Conservation (phyloP, 352 stramenopile species). For the Blastocystis sp. region DNA sequence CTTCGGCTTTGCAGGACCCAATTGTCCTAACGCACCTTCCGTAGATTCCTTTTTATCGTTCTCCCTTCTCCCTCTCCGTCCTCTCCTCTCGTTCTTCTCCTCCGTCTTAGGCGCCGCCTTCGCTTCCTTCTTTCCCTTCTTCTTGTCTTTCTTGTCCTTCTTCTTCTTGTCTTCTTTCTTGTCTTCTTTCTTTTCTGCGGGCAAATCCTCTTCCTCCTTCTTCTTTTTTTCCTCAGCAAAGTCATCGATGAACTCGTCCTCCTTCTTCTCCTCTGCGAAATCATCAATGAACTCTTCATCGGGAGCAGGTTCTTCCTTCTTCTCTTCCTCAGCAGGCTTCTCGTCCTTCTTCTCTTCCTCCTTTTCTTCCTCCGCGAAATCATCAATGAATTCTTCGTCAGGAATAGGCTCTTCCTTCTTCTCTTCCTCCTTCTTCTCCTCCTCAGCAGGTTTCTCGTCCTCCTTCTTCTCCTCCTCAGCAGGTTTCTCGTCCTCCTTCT, state of each 20-base stretch:
- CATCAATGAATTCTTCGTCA: conserved; percentile 32
- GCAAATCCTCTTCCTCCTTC: background rate
- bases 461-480: conserved; percentile 17
- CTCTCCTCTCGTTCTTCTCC: background rate
- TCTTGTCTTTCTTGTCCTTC: background rate
- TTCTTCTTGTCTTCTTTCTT: conserved; percentile 27
- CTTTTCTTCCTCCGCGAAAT: conserved; percentile 13
- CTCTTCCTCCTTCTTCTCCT: background rate
- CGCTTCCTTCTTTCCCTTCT: background rate
- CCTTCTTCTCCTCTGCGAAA: conserved; percentile 28
- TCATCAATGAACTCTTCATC: no score
- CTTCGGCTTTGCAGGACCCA: conserved; percentile 53
- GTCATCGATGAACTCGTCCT: conserved; percentile 13
- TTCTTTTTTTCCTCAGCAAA: conserved; percentile 5
- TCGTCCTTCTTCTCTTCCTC: conserved; percentile 13
- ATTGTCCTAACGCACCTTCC: conserved; percentile 2
- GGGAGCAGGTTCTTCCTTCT: conserved; percentile 23
- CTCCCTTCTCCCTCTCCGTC: conserved; percentile 20
- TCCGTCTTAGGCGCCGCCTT: background rate
- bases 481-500: background rate
- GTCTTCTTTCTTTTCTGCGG: background rate
- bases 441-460: background rate
- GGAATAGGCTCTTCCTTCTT: conserved; percentile 18
- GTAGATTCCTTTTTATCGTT: conserved; percentile 9
- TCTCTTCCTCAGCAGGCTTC: conserved; percentile 8